Percentiles rank a stretch among this genome's conserved stretches.
Evolutionary conservation across 495 filamentous ascomycete species (phyloP).

Genomic region (Penicillium angulare): DNA sequence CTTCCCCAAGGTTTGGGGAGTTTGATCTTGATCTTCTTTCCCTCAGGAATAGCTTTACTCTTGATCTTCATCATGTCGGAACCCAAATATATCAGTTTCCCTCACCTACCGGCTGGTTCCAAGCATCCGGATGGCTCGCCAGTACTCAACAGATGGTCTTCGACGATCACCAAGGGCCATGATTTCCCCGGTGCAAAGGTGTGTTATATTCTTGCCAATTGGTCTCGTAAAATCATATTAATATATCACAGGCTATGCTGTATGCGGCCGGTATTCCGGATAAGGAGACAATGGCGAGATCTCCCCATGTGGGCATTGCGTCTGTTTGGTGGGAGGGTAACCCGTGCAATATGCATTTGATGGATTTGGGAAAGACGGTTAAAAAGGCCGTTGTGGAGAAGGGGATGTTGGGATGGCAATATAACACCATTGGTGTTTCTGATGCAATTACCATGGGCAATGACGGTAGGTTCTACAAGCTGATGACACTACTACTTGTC

Average conservation of each 20-base stretch:
- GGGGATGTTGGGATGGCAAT: conserved; percentile 89
- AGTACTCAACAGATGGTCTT: conserved; percentile 68
- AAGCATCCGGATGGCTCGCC: conserved; percentile 59
- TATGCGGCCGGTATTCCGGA: conserved; percentile 90
- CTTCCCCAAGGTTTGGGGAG: conserved; percentile 1
- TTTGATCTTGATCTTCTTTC: background rate
- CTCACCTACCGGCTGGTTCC: conserved; percentile 53
- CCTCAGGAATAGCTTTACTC: background rate
- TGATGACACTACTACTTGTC: too few relatives aligned
- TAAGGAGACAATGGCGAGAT: conserved; percentile 80
- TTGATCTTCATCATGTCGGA: conserved; percentile 27
- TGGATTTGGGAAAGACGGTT: conserved; percentile 85
- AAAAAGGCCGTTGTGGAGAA: conserved; percentile 79
- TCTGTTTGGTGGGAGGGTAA: conserved; percentile 99
- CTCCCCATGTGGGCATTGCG: conserved; percentile 84
- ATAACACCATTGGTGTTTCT: conserved; percentile 91
- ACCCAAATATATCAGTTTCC: conserved; percentile 63
- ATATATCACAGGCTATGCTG: conserved; percentile 73
- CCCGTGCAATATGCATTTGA: conserved; percentile 75
- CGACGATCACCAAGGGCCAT: conserved; percentile 74
- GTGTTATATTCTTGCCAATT: conserved; percentile 15
- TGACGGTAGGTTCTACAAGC: conserved; percentile 69
- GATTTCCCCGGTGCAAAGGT: conserved; percentile 94
- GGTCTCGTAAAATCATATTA: background rate
- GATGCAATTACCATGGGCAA: conserved; percentile 97